Evolutionary conservation across 2,329 filamentous ascomycete species (phyloP).

Genomic region (Aspergillus calidoustus): DNA sequence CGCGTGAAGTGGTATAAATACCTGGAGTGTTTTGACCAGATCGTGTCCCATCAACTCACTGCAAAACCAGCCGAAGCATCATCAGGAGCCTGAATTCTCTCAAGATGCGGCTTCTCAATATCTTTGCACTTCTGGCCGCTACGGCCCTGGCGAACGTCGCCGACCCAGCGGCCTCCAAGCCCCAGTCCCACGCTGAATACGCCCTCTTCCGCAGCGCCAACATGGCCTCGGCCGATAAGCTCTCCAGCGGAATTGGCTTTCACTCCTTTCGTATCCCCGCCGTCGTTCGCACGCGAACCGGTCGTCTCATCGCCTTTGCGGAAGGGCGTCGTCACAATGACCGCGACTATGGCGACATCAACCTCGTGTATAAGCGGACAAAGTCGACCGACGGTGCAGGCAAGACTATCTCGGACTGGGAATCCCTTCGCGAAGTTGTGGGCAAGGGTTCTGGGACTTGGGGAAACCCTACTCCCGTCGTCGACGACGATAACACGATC

Average conservation of each 20-base stretch:
- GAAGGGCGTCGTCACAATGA: slow-evolving; percentile 33
- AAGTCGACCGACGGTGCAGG: slow-evolving; percentile 29
- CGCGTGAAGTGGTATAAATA: not conserved
- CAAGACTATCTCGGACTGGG: slow-evolving; percentile 29
- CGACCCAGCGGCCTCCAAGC: not conserved
- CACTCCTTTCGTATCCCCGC: slow-evolving; percentile 36
- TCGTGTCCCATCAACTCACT: not conserved
- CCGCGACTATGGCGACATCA: slow-evolving; percentile 35
- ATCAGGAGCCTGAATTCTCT: not conserved
- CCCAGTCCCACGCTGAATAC: slow-evolving; percentile 26
- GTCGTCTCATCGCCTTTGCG: slow-evolving; percentile 34
- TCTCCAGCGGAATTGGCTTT: slow-evolving; percentile 31
- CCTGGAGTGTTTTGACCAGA: not conserved
- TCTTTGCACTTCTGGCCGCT: not conserved
- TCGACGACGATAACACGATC: slow-evolving; percentile 33
- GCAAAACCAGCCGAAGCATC: not conserved
- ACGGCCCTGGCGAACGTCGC: not conserved
- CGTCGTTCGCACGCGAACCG: slow-evolving; percentile 30
- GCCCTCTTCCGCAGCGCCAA: slow-evolving; percentile 33
- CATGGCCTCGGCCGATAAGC: slow-evolving; percentile 31
- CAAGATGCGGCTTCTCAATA: not conserved
- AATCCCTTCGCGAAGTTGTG: slow-evolving; percentile 30
- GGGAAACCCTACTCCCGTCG: slow-evolving; percentile 38
- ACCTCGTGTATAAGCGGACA: slow-evolving; percentile 36
- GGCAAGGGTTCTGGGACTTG: slow-evolving; percentile 30